Evolutionary conservation across 176 grass and related monocot genomes (phyloP), one percentile per base, ranked within the genome.

Genomic region (Poa annua): DNA sequence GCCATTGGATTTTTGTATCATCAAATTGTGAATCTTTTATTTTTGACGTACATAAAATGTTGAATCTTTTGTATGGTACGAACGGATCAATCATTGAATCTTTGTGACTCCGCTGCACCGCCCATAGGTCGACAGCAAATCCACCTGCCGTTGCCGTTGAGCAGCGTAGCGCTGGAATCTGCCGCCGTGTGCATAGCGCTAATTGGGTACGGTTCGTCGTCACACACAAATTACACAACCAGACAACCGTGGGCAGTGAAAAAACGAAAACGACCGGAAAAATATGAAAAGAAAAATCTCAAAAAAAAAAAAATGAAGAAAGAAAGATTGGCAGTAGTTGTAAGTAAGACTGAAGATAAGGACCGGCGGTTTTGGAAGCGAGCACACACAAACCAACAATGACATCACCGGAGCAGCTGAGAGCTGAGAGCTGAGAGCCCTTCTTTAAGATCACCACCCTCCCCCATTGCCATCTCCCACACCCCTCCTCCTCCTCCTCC

Each of bases 361-460:
- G 88, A 84, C 80, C 13, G 7, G 74, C 68, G 29, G 42, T 64
- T 75, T 90, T 90, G 88, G 84, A 90, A 69, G 80, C 68, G 1
- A 71, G n/a, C 84, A 86, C 88, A 82, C 87, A 85, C 60, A 84
- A 74, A 88, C 38, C 76, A 81, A 76, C 65, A 9, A 13, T 87
- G 88, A 80, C 88, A 87, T 87, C 80, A 83, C 22, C 26, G 44
- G 22, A 13, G 70, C 14, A 16, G 32, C 63, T 2, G 74, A 33
- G 81, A 69, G 71, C n/a, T 29, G 29, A 29, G 29, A 16, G 32
- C 63, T 2, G 74, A 33, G 81, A 69, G 71, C n/a, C 66, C 75
- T 79, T 73, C 80, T 90, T 90, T 86, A 90, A 83, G 80, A 90
- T 83, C 80, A 61, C 75, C 80, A 68, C 84, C 60, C 84, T 65